A percentile compares a stretch with the other conserved stretches of the same genome.
These are phyloP conservation scores for Penicillium verrucosum DNA, from an alignment of 2,329 filamentous ascomycete genomes.

Conservation along the genomic window DNA sequence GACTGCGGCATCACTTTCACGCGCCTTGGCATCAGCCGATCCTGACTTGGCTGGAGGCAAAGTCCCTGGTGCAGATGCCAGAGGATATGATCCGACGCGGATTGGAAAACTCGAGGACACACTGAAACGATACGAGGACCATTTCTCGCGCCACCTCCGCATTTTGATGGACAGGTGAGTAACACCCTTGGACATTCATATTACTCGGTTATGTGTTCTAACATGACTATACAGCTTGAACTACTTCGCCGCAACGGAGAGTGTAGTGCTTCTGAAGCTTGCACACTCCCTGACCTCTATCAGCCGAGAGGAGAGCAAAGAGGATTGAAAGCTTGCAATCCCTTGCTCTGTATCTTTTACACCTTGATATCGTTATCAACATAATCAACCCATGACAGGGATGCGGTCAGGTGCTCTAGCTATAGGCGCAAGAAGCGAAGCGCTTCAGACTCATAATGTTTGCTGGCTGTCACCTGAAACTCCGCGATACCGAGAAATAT, in stretches of 20 bases:
- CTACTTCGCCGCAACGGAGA: conserved; percentile 96
- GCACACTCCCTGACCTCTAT: conserved; percentile 44
- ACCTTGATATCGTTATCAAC: not conserved
- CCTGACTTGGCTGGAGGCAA: conserved; percentile 60
- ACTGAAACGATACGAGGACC: conserved; percentile 85
- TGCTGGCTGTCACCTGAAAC: not conserved
- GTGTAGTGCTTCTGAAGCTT: conserved; percentile 84
- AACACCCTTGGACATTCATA: not conserved
- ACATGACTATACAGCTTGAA: conserved; percentile 56
- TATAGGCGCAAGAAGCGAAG: not conserved
- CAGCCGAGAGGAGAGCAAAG: conserved; percentile 39
- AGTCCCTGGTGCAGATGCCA: conserved; percentile 31
- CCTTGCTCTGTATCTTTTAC: not conserved
- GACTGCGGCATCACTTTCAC: conserved; percentile 73
- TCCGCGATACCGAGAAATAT: not conserved
- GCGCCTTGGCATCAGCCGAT: conserved; percentile 79
- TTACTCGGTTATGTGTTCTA: not conserved
- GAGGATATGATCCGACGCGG: conserved; percentile 56
- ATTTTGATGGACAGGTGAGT: conserved; percentile 77
- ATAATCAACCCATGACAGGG: not conserved
- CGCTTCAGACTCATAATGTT: not conserved
- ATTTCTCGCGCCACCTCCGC: conserved; percentile 88
- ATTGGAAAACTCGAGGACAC: conserved; percentile 80
- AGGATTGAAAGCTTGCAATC: not conserved
- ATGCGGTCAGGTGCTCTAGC: not conserved